Evolutionary conservation across 306 rosid species (phyloP).

Genomic region (Dryas alaskensis): DNA sequence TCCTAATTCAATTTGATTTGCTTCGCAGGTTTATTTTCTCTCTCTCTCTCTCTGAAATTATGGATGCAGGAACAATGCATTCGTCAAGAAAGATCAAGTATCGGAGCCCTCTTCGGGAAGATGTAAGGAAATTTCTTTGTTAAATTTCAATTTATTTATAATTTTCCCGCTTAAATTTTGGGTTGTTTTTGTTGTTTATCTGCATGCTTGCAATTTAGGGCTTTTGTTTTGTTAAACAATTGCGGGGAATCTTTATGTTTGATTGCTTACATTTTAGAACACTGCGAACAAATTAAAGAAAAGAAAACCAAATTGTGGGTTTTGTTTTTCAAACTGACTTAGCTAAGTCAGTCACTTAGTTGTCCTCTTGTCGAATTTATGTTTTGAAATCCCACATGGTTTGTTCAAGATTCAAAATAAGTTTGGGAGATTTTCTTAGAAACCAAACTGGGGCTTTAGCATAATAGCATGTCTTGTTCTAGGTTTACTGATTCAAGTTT

Average conservation of each 20-base stretch:
- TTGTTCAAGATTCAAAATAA: neutral
- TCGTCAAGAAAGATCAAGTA: conserved; percentile 18
- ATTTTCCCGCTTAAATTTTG: neutral
- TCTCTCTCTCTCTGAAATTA: conserved; percentile 4
- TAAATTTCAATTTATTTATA: neutral
- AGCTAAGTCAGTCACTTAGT: neutral
- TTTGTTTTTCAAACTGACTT: neutral
- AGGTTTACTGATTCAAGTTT: neutral
- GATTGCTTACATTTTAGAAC: neutral
- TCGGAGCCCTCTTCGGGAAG: conserved; percentile 32
- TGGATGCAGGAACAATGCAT: conserved; percentile 35
- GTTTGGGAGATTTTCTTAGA: neutral
- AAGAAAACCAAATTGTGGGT: neutral
- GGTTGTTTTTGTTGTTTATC: neutral
- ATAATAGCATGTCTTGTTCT: neutral
- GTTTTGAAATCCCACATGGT: neutral
- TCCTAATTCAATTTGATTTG: too few species aligned
- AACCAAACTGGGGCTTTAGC: neutral
- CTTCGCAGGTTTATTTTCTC: neutral
- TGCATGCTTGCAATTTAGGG: neutral
- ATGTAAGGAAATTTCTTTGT: conserved; percentile 21
- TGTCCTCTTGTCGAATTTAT: too few species aligned
- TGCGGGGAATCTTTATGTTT: neutral
- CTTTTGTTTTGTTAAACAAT: neutral
- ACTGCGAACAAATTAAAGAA: neutral